phyloP scores from a whole-genome alignment of 2,329 filamentous ascomycete genomes.

The Hypocreales sp. region DNA sequence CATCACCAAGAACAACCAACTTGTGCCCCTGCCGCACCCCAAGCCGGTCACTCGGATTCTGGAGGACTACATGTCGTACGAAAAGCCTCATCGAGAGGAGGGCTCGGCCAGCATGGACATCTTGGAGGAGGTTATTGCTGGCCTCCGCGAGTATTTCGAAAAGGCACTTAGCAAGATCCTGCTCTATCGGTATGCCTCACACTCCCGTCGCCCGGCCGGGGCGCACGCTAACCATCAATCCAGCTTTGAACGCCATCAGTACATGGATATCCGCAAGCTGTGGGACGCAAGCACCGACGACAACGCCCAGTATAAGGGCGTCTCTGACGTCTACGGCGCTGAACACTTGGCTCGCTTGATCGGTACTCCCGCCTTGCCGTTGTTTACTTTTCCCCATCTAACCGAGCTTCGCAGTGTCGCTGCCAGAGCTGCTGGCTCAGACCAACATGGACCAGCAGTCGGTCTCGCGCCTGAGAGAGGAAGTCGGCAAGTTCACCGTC shows the following conservation, averaged over 20 bases:
- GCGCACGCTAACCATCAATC: slow-evolving; percentile 8
- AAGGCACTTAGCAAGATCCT: slow-evolving; percentile 76
- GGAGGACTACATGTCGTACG: slow-evolving; percentile 61
- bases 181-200: slow-evolving; percentile 51
- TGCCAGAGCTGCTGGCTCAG: slow-evolving; percentile 88
- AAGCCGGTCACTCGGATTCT: slow-evolving; percentile 65
- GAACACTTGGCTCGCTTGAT: slow-evolving; percentile 85
- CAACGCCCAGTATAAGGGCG: slow-evolving; percentile 51
- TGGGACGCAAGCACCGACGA: slow-evolving; percentile 44
- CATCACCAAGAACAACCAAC: slow-evolving; percentile 84
- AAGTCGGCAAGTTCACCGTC: slow-evolving; percentile 69
- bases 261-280: slow-evolving; percentile 57
- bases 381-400: background rate
- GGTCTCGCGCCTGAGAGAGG: slow-evolving; percentile 74
- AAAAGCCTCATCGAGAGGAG: slow-evolving; percentile 47
- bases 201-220: too few relatives aligned
- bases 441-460: slow-evolving; percentile 96
- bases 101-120: slow-evolving; percentile 67
- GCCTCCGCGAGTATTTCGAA: slow-evolving; percentile 88
- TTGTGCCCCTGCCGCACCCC: slow-evolving; percentile 69
- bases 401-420: slow-evolving; percentile 43
- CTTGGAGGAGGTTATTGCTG: slow-evolving; percentile 74
- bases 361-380: slow-evolving; percentile 37
- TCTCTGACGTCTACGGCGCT: slow-evolving; percentile 76
- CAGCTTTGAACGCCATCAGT: slow-evolving; percentile 83